Conservation (phyloP, 2,329 filamentous ascomycete species). For the Aureobasidium namibiae region DNA sequence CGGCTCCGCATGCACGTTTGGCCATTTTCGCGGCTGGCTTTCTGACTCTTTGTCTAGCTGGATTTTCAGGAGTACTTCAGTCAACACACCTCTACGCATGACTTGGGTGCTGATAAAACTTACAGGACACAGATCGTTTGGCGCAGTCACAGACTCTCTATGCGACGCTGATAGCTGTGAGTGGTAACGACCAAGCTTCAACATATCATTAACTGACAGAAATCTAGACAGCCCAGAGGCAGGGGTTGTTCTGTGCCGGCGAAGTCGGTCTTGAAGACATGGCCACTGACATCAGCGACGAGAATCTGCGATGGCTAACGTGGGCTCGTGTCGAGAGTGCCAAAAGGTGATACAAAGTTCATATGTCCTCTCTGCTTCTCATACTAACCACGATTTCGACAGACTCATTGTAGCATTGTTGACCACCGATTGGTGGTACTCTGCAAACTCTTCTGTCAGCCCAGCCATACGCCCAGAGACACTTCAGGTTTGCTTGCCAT, state of each 20-base stretch:
- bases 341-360: slow-evolving; percentile 31
- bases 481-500: slow-evolving; percentile 15
- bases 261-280: slow-evolving; percentile 40
- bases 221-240: slow-evolving; percentile 38
- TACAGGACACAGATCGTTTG: slow-evolving; percentile 32
- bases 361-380: neutral
- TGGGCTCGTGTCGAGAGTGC: slow-evolving; percentile 46
- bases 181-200: neutral
- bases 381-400: neutral
- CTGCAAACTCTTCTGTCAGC: slow-evolving; percentile 13
- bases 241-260: slow-evolving; percentile 42
- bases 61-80: slow-evolving; percentile 42
- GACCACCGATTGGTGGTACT: slow-evolving; percentile 17
- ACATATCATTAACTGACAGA: slow-evolving; percentile 14
- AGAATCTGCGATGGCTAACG: slow-evolving; percentile 38
- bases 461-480: slow-evolving; percentile 14
- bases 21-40: slow-evolving; percentile 40
- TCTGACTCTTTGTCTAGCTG: slow-evolving; percentile 42
- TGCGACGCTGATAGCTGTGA: slow-evolving; percentile 39
- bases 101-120: neutral
- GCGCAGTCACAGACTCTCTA: slow-evolving; percentile 44
- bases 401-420: slow-evolving; percentile 14
- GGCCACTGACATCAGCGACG: slow-evolving; percentile 31
- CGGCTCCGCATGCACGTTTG: slow-evolving; percentile 35
- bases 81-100: neutral